Evolutionary conservation across 2,329 filamentous ascomycete genomes (phyloP), one percentile per base, ranked within the genome.

Genomic region (Penicillium sp.): DNA sequence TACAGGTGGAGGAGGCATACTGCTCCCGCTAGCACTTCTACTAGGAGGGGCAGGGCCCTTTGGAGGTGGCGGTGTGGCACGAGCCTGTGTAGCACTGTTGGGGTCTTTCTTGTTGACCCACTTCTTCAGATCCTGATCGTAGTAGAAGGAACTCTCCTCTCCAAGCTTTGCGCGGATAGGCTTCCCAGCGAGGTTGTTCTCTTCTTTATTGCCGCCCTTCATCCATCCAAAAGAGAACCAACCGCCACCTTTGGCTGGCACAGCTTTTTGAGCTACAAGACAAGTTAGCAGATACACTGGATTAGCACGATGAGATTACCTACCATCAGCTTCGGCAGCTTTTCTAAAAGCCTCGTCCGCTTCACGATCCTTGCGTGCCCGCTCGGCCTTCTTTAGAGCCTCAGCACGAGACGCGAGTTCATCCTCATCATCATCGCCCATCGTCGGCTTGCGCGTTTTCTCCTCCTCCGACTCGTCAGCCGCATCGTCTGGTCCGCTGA

Each of bases 31-130:
- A 7, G 84, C 82, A 57, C 85, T 81, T 67, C 84, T 74, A 61
- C 79, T 80, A 60, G 76, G 83, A 64, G 79, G 83, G 59, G 76
- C 79, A 3, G 81, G 79, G 6, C 82, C 85, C 68, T 85, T 88
- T 0, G 93, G 93, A 5, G 93, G 93, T 1, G 95, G 93, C 1
- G 94, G 91, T 0, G 93, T 88, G 1, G 88, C 88, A 51, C 81
- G 79, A 29, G 81, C 74, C n/a, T 81, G 78, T 26, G 83, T 86
- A 58, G 90, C 89, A 7, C 86, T 85, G 15, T 81, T 81, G 13
- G 89, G 89, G 11, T 88, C 87, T 75, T 97, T 97, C 83, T 97
- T 97, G 82, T 99, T 98, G 75, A 99, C 85, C 96, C 96, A 99
- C 75, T 95, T 93, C 82, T 96, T 96, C 56, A 97, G 85, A n/a